Evolutionary conservation across 192 early-diverging fungal genomes (phyloP).

Genomic region (Mortierella hygrophila): DNA sequence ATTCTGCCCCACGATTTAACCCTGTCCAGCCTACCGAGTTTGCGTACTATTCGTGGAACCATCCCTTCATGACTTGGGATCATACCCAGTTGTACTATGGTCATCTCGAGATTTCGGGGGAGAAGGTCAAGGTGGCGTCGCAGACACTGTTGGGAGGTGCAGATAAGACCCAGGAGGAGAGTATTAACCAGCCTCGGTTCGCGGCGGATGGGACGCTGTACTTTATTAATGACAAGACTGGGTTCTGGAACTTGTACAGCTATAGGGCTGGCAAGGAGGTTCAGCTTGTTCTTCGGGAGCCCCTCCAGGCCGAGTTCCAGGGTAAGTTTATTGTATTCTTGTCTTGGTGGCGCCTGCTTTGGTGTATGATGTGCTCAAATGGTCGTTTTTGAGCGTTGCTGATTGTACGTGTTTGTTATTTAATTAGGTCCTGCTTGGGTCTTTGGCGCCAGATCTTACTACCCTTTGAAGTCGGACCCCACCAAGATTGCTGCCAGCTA

Average conservation of each 20-base stretch:
- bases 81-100: slow-evolving; percentile 70
- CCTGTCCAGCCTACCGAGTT: slow-evolving; percentile 57
- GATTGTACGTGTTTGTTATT: too few species aligned
- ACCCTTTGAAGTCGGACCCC: slow-evolving; percentile 51
- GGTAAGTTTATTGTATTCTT: slow-evolving; percentile 9
- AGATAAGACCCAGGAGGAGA: slow-evolving; percentile 47
- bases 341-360: too few species aligned
- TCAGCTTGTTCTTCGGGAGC: slow-evolving; percentile 58
- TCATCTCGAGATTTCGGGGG: slow-evolving; percentile 40
- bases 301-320: slow-evolving; percentile 75
- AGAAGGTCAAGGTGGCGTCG: slow-evolving; percentile 22
- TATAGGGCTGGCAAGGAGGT: slow-evolving; percentile 43
- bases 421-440: slow-evolving; percentile 39
- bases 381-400: too few species aligned
- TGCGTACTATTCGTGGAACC: slow-evolving; percentile 77
- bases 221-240: slow-evolving; percentile 75
- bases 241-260: slow-evolving; percentile 81
- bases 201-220: slow-evolving; percentile 69
- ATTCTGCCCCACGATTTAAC: slow-evolving; percentile 71
- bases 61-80: slow-evolving; percentile 88
- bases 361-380: too few species aligned
- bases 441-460: slow-evolving; percentile 38
- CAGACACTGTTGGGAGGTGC: slow-evolving; percentile 38
- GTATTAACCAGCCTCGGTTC: slow-evolving; percentile 72
- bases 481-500: slow-evolving; percentile 56